phyloP scores from a whole-genome alignment of 2,329 filamentous ascomycete genomes.

The Venturiaceae sp. region DNA sequence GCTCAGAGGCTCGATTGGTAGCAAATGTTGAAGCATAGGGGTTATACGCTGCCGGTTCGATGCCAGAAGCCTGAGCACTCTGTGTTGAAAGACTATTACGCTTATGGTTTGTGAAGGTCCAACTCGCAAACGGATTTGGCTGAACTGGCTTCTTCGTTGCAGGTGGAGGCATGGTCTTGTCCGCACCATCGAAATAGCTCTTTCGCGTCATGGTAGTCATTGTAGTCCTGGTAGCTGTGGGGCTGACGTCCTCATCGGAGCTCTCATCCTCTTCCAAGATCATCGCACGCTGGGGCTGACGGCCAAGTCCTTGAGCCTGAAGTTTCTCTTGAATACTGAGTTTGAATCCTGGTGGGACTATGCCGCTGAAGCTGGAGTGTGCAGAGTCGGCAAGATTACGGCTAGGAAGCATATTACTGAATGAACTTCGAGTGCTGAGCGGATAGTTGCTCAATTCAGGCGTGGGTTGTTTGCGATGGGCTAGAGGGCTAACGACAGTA shows the following conservation, averaged over 20 bases:
- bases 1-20: background rate
- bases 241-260: background rate
- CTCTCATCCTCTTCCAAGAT: background rate
- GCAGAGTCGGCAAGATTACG: background rate
- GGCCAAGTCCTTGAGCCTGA: background rate
- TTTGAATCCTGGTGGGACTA: background rate
- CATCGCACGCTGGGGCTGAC: background rate
- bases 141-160: background rate
- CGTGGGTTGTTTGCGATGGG: background rate
- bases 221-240: background rate
- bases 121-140: background rate
- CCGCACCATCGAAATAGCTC: background rate
- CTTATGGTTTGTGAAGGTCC: background rate
- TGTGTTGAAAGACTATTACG: background rate
- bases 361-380: background rate
- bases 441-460: background rate
- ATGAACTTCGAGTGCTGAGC: background rate
- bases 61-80: background rate
- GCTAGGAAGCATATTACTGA: background rate
- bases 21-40: background rate
- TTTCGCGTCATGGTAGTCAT: background rate
- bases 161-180: background rate
- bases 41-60: background rate
- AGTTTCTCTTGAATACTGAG: background rate
- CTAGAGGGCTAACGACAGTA: background rate